Base-by-base conservation (phyloP, 495 filamentous ascomycete genomes). In the Podospora australis region DNA sequence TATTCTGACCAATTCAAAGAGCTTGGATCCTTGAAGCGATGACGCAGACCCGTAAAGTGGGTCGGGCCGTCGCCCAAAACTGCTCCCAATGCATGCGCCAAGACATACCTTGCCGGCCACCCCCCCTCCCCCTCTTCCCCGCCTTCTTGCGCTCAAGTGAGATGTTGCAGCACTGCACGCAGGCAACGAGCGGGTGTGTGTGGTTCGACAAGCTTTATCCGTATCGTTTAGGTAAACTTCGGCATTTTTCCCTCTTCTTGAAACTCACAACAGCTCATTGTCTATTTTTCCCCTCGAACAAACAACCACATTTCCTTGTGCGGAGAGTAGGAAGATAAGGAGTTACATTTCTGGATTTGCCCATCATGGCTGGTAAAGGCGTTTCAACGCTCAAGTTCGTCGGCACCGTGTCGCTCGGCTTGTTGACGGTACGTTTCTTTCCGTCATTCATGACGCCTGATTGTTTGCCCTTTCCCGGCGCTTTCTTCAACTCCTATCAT, bases 381-480 rank as follows among this genome's bases (percentile, higher is more conserved):
- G 71, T 94, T 63, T 79, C 87, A 34, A 67, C 84, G 63, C 77
- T 82, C 65, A 95, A 96, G 67, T 95, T 95, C 66, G 82, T 95
- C 48, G 90, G 90, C 57, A 90, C 88, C 21, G 78, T 95, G 48
- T 88, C 83, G 42, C 75, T 96, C 24, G 90, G 90, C 48, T 77
- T 96, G 17, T 66, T 95, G 62, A 96, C 90, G 21, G 88, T 94
- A 80, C 58, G 78, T 70, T 21, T 48, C 42, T 56, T 49, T 45
- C 25, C 36, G n/a, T 22, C 28, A 25, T 9, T 4, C 8, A 21
- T 26, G 22, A 16, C 48, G 36, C 38, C 39, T 46, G 44, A 9
- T 10, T 22, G 19, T 19, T 14, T 39, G 21, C 2, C 41, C 46
- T 39, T 34, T 45, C 22, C 20, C 26, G 10, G 21, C 10, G 6